Percentiles rank a stretch among this genome's conserved stretches.
These are phyloP conservation scores for Microbotryum intermedium DNA, from an alignment of 1,284 basidiomycete species.

Conservation along the genomic window DNA sequence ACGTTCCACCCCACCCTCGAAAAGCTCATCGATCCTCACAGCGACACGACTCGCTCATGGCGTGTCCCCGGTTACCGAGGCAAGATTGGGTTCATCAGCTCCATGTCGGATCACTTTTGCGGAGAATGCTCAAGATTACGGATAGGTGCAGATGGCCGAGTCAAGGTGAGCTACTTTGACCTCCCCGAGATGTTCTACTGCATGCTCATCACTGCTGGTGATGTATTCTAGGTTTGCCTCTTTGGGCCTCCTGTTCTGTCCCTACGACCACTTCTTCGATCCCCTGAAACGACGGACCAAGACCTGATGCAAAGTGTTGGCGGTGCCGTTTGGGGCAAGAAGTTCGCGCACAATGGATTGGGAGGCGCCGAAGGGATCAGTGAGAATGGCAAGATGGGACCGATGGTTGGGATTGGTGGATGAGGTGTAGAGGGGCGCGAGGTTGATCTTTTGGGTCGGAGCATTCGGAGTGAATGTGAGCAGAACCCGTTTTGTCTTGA, in stretches of 20 bases:
- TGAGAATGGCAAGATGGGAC: slow-evolving; percentile 53
- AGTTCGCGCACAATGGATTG: slow-evolving; percentile 74
- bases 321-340: slow-evolving; percentile 60
- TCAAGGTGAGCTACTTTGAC: slow-evolving; percentile 54
- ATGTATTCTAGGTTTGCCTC: slow-evolving; percentile 59
- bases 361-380: slow-evolving; percentile 60
- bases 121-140: slow-evolving; percentile 72
- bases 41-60: slow-evolving; percentile 74
- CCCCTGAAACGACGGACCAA: slow-evolving; percentile 51
- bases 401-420: slow-evolving; percentile 79
- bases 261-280: slow-evolving; percentile 63
- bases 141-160: slow-evolving; percentile 77
- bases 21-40: slow-evolving; percentile 52
- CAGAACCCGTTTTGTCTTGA: neutral
- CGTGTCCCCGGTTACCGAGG: slow-evolving; percentile 62
- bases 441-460: neutral
- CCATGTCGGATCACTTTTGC: slow-evolving; percentile 89
- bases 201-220: neutral
- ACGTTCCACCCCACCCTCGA: slow-evolving; percentile 34
- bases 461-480: neutral
- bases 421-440: slow-evolving; percentile 18
- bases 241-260: slow-evolving; percentile 79
- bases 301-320: slow-evolving; percentile 58
- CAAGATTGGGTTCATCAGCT: slow-evolving; percentile 76
- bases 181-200: neutral